These are phyloP conservation scores for Diaporthe humulicola DNA, from an alignment of 2,329 filamentous ascomycete species.

Conservation along the genomic window DNA sequence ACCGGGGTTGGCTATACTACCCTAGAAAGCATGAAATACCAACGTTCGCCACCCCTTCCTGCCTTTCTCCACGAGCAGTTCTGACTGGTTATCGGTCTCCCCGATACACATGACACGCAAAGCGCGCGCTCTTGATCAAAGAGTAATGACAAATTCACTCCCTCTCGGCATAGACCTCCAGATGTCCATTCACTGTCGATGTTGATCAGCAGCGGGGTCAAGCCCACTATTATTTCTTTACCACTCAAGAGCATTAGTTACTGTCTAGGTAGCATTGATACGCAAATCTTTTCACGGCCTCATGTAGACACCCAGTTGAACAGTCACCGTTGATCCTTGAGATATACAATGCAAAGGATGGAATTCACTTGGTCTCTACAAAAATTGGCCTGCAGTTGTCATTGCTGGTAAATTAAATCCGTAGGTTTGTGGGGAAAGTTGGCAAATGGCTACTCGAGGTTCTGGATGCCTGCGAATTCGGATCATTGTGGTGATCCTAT, in stretches of 20 bases:
- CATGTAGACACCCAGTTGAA: no score
- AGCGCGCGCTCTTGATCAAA: not conserved
- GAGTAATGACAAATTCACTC: not conserved
- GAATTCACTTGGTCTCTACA: not conserved
- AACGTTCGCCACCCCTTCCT: not conserved
- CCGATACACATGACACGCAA: not conserved
- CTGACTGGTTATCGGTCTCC: not conserved
- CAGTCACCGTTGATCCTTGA: not conserved
- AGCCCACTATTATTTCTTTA: not conserved
- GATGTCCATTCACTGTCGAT: not conserved
- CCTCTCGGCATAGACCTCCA: not conserved
- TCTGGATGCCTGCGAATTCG: not conserved
- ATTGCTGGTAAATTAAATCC: not conserved
- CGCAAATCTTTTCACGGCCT: not conserved
- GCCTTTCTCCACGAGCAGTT: not conserved
- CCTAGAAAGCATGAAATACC: no score
- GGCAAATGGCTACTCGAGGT: not conserved
- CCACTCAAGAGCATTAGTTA: not conserved
- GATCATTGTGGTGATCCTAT: not conserved
- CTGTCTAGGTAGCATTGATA: not conserved
- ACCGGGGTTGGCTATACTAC: not conserved
- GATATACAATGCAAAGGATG: not conserved
- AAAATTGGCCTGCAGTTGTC: not conserved
- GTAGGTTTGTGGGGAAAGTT: not conserved
- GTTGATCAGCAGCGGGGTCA: not conserved